Evolutionary conservation across 2,329 filamentous ascomycete species (phyloP), one percentile per base, ranked within the genome.

Genomic region (Penicillium vulpinum): DNA sequence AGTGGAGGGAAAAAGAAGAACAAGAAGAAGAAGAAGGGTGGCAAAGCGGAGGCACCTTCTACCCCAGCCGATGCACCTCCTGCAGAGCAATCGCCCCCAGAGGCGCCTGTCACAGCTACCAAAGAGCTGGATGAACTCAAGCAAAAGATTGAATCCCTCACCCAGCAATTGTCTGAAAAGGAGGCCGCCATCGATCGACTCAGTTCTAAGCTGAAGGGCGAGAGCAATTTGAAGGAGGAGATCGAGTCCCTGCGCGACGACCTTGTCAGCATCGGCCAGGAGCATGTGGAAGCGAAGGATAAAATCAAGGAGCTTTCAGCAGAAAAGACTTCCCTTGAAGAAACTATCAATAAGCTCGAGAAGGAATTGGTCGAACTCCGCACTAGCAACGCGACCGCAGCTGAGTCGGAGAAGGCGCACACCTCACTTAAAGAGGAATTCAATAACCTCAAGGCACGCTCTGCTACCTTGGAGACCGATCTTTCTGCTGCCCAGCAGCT

Each of bases 1-100:
- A 66, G 38, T 71, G 74, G 69, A 15, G 73, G 78, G 11, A 77
- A 77, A 57, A 93, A 92, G 77, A 95, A 91, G 75, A 95, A 92
- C 62, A 90, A 90, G 72, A 96, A 93, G 80, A 96, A 95, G 83
- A 89, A 88, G 75, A 93, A 92, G 79, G 85, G 84, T 18, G 84
- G 81, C 31, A 85, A 83, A 61, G 73, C 73, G 7, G 74, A 79
- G 9, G 73, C 76, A n/a, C 47, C 67, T 15, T 49, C 62, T 11
- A 67, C 71, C 60, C 51, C 67, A 51, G 52, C 62, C 8, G 63
- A 63, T 41, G 18, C 60, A 26, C 43, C 57, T 2, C n/a, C 60
- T 5, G 55, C 58, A 48, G 62, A 62, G 8, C 51, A 63, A 21
- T 29, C 62, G 6, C 66, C 67, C 21, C 62, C 71, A 26, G 68